Evolutionary conservation across 106 monocot genomes (phyloP), one percentile per base, ranked within the genome.

Genomic region (Phalaenopsis aphrodite): DNA sequence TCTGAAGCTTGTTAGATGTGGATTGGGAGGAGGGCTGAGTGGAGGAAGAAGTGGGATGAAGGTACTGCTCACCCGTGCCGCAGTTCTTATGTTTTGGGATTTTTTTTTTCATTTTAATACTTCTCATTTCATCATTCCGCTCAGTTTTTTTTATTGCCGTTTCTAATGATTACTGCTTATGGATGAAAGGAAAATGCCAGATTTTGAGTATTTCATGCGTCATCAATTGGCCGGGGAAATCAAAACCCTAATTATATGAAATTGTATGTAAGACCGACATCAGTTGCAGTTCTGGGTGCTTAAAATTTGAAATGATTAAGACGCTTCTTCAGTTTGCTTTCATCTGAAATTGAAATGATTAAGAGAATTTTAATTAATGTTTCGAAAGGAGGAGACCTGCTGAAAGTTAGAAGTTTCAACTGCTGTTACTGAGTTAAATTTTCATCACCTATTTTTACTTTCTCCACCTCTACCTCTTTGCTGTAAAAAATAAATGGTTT

Each of bases 51-150:
- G 16, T 55, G 72, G 72, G 18, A 38, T 80, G 48, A 80, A 5
- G 69, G 23, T 80, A 12, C 17, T 80, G 71, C 72, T 80, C 72
- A 72, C 80, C 38, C 72, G 80, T 80, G 80, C 80, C 65, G 80
- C 80, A 80, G 55, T 52, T 39, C 49, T 16, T 4, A 42, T 69
- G 24, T 21, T 64, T n/a, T 64, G 64, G 5, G 64, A 64, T 64
- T 64, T 56, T 14, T 15, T 45, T 45, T 45, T 45, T 49, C 2
- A 12, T 52, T 12, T 52, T 12, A 12, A 52, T 52, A 12, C 52
- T 47, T 52, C 11, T 52, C 52, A 52, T 52, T 52, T 52, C 52
- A 52, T 14, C 52, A 11, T 11, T 12, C 14, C 11, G 52, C 11
- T 14, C 52, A 11, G 11, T 0, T 30, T 47, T 5, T 47, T 47